These are phyloP conservation scores for Gnaphalium uliginosum DNA, from an alignment of 129 eudicot genomes.

Conservation along the genomic window DNA sequence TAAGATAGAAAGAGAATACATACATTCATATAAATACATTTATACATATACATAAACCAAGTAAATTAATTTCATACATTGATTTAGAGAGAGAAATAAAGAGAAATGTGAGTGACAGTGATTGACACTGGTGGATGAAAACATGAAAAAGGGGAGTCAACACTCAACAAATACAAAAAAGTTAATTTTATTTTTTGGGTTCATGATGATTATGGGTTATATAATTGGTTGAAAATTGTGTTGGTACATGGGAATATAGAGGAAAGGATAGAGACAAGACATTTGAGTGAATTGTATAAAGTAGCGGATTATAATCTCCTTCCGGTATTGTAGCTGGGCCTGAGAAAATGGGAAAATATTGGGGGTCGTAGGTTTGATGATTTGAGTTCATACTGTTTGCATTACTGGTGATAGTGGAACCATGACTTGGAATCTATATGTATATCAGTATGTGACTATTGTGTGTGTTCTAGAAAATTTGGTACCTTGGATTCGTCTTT, in stretches of 20 bases:
- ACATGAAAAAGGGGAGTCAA: conserved; percentile 34
- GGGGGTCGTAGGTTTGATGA: conserved; percentile 57
- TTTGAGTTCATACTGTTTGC: conserved; percentile 46
- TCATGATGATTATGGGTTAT: not conserved
- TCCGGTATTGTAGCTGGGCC: conserved; percentile 57
- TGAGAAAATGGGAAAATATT: conserved; percentile 32
- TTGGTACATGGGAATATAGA: conserved; percentile 22
- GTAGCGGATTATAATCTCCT: conserved; percentile 42
- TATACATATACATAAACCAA: not conserved
- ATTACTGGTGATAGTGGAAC: conserved; percentile 50
- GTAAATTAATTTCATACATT: not conserved
- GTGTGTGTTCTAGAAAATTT: conserved; percentile 6
- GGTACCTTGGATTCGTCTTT: conserved; percentile 34
- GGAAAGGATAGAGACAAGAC: conserved; percentile 60
- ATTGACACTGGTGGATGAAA: conserved; percentile 32
- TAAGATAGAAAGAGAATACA: conserved; percentile 42
- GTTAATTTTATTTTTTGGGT: not conserved
- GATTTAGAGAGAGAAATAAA: conserved; percentile 27
- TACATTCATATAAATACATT: not conserved
- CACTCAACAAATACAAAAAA: conserved; percentile 9
- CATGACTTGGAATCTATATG: conserved; percentile 46
- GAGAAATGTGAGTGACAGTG: conserved; percentile 31
- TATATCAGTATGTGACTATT: not conserved
- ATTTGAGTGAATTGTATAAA: conserved; percentile 35
- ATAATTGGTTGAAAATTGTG: conserved; percentile 15